Evolutionary conservation across 2,329 filamentous ascomycete species (phyloP), one percentile per base, ranked within the genome.

Genomic region (Emmonsia crescens): DNA sequence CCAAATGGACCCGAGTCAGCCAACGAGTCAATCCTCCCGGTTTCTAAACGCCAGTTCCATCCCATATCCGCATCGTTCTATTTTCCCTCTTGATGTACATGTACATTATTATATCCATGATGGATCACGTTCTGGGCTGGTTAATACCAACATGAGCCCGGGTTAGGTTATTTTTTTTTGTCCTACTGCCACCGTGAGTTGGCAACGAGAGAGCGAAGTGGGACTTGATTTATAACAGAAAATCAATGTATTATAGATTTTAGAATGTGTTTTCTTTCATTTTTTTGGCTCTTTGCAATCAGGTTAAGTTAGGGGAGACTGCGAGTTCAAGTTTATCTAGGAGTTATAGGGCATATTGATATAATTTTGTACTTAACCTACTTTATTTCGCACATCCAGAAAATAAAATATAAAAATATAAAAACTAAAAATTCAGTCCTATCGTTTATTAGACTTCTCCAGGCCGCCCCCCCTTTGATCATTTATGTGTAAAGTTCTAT

Each of bases 1-100:
- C 87, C 61, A 91, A 97, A 79, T 97, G 93, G 93, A 97, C 93
- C 68, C 88, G 92, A 78, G 88, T 97, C 65, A 96, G 90, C 66
- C 93, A 97, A 77, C 82, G 93, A 77, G 73, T 96, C 74, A 97
- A 97, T 76, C 93, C 93, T 62, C 92, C 93, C 55, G 93, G 93
- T 78, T 97, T 93, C 78, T 96, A 86, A 78, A 60, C 56, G 33
- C 38, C 24, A 24, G 40, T n/a, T 31, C n/a, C 21, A 21, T 12
- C 33, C 40, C 52, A 49, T 57, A n/a, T 21, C 9, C 56, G 16
- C 19, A 33, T 57, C 40, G 16, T 14, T 21, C 40, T 40, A 33
- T 33, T 44, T 42, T 19, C 31, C 19, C 27, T 21, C 27, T 46
- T 19, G 6, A 6, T 33, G 24, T 57, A 19, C 38, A 46, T 46